These are phyloP conservation scores for Sphagnum contortum DNA, from an alignment of 225 moss, liverwort and hornwort genomes.

Conservation along the genomic window DNA sequence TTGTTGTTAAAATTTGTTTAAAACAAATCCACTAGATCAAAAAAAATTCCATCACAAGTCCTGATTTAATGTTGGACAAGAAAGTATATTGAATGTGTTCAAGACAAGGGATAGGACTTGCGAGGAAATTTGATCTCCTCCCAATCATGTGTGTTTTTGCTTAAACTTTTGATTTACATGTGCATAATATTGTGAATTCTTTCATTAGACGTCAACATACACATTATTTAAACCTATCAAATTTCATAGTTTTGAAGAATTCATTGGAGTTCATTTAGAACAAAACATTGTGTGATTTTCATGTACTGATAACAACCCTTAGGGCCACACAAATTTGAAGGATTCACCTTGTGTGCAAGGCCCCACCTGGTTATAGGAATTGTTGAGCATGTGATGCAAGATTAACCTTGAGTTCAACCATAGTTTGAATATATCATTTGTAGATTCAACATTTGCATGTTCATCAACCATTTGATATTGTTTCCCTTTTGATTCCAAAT, in stretches of 20 bases:
- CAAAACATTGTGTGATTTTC: too few species aligned
- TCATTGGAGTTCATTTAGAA: too few species aligned
- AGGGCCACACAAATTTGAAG: too few species aligned
- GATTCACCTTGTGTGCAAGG: too few species aligned
- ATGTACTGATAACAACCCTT: too few species aligned
- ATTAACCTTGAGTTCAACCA: conserved; percentile 54
- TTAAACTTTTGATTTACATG: not conserved
- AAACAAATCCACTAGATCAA: not conserved
- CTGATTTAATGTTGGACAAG: too few species aligned
- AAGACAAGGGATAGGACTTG: not conserved
- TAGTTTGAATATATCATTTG: conserved; percentile 51
- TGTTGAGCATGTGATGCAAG: conserved; percentile 36
- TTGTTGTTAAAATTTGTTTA: not conserved
- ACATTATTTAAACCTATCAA: too few species aligned
- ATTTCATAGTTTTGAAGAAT: too few species aligned
- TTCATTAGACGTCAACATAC: not conserved
- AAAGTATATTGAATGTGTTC: too few species aligned
- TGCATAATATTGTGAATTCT: not conserved
- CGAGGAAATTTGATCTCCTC: not conserved
- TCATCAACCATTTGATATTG: too few species aligned
- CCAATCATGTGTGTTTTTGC: not conserved
- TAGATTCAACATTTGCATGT: not conserved
- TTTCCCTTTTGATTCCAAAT: too few species aligned
- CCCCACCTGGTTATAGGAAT: conserved; percentile 29
- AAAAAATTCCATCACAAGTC: not conserved